Conservation (phyloP, 1,284 basidiomycete species). For the Tranzscheliella williamsii region DNA sequence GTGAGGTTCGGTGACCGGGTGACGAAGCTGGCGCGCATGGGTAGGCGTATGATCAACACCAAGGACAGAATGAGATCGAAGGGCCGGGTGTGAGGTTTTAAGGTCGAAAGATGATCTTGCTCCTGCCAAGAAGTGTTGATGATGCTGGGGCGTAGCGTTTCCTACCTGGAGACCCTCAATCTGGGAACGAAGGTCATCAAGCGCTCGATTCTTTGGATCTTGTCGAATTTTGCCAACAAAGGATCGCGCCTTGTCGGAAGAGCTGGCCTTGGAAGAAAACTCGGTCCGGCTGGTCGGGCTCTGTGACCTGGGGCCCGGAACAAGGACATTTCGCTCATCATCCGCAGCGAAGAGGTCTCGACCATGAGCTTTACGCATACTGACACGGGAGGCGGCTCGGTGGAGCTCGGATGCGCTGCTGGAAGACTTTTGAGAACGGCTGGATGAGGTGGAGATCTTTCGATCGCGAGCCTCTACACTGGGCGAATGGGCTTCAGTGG, state of each 20-base stretch:
- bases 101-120: conserved; percentile 18
- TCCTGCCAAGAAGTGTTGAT: conserved; percentile 3
- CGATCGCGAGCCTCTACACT: conserved; percentile 33
- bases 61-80: conserved; percentile 23
- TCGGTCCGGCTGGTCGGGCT: conserved; percentile 17
- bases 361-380: conserved; percentile 36
- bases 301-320: conserved; percentile 1
- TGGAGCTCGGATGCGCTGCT: conserved; percentile 46
- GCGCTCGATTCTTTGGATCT: conserved; percentile 3
- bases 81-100: conserved; percentile 7
- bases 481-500: conserved; percentile 22
- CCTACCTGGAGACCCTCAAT: conserved; percentile 18
- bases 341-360: conserved; percentile 44
- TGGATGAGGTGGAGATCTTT: conserved; percentile 43
- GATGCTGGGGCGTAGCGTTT: not conserved
- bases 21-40: conserved; percentile 13
- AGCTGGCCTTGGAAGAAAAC: conserved; percentile 10
- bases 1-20: conserved; percentile 30
- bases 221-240: conserved; percentile 5
- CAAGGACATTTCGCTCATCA: not conserved
- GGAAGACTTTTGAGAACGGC: conserved; percentile 41
- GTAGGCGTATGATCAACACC: conserved; percentile 19
- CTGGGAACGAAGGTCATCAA: conserved; percentile 15
- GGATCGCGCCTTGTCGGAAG: conserved; percentile 13
- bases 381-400: conserved; percentile 40